A percentile compares a stretch with the other conserved stretches of the same genome.
Evolutionary conservation across 2,329 filamentous ascomycete species (phyloP).

Genomic region (Coniochaeta prunicola): DNA sequence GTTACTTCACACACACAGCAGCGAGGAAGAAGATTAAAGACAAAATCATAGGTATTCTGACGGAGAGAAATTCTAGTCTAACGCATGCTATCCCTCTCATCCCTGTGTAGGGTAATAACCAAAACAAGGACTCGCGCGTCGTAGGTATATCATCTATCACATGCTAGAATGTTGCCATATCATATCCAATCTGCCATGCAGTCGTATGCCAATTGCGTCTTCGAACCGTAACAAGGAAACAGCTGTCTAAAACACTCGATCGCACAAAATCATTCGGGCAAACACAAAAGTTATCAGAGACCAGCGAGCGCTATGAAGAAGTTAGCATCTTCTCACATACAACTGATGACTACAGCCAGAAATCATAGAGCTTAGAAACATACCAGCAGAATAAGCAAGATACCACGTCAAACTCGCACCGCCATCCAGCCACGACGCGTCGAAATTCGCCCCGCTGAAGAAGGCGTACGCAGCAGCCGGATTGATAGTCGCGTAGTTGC

Average conservation of each 20-base stretch:
- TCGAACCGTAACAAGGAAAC: not conserved
- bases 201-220: not conserved
- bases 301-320: not conserved
- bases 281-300: not conserved
- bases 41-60: not conserved
- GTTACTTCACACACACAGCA: not conserved
- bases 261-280: not conserved
- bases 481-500: conserved; percentile 73
- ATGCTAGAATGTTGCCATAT: not conserved
- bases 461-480: conserved; percentile 64
- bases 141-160: not conserved
- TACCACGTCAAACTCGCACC: conserved; percentile 84
- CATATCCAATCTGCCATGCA: not conserved
- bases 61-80: not conserved
- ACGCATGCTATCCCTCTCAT: not conserved
- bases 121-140: not conserved
- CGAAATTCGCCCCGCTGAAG: conserved; percentile 61
- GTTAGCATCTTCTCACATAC: not conserved
- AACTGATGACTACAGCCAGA: not conserved
- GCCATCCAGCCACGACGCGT: conserved; percentile 66
- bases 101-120: not conserved
- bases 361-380: conserved; percentile 23
- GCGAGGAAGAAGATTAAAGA: not conserved
- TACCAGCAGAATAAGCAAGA: conserved; percentile 68
- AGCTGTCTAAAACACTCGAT: not conserved